Conservation (phyloP, 805 yeast species). For the Metschnikowia sp. region DNA sequence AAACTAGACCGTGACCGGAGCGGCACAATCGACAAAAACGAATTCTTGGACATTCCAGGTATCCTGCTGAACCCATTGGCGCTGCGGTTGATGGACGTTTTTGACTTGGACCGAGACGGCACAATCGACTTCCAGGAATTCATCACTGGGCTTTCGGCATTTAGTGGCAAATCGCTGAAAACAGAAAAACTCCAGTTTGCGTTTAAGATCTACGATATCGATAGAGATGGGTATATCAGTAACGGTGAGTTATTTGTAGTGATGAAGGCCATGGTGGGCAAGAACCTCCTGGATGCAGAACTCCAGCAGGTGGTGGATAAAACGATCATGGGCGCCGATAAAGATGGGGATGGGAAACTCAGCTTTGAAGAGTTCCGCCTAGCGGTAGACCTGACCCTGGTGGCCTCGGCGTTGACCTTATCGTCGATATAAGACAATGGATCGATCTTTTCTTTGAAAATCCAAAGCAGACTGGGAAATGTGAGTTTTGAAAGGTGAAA, state of each 20-base stretch:
- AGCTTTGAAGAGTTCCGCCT: slow-evolving; percentile 82
- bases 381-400: slow-evolving; percentile 57
- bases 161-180: slow-evolving; percentile 76
- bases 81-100: slow-evolving; percentile 83
- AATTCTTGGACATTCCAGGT: slow-evolving; percentile 90
- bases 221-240: slow-evolving; percentile 89
- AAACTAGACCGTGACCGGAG: slow-evolving; percentile 89
- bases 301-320: slow-evolving; percentile 96
- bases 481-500: too few relatives aligned
- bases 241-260: slow-evolving; percentile 93
- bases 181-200: slow-evolving; percentile 86
- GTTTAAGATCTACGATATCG: slow-evolving; percentile 92
- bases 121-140: slow-evolving; percentile 95
- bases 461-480: too few relatives aligned
- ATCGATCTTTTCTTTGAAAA: not conserved
- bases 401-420: slow-evolving; percentile 58
- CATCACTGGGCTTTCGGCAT: slow-evolving; percentile 79
- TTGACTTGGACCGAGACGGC: slow-evolving; percentile 90
- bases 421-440: slow-evolving; percentile 4
- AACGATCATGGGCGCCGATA: slow-evolving; percentile 93
- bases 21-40: slow-evolving; percentile 88
- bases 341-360: slow-evolving; percentile 85
- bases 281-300: slow-evolving; percentile 78
- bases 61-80: slow-evolving; percentile 89
- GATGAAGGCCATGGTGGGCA: slow-evolving; percentile 95